Evolutionary conservation across 108 stramenopile genomes (phyloP), one percentile per base, ranked within the genome.

Genomic region (Cyclotella atomus): DNA sequence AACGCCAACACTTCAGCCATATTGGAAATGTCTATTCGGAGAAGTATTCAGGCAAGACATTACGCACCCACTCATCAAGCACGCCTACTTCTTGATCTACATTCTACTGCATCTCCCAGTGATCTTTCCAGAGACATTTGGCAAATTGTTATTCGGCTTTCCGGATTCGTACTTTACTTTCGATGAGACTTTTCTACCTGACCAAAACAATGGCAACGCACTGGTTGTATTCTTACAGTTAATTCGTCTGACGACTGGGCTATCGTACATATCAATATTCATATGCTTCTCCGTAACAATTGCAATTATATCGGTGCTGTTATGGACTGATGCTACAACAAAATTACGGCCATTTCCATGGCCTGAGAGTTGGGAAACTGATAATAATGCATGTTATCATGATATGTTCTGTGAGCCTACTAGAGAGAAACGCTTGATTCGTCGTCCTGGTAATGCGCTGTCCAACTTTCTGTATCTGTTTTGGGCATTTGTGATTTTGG

Each of bases 321-420:
- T 71, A 15, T 71, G 59, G 59, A 50, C 28, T 15, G 71, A 71
- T 61, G 19, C 50, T 19, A 62, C 59, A 3, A 52, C 59, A 0
- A 14, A 21, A 1, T 45, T 24, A 49, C 32, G 59, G 12, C 71
- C 71, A 17, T 62, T 35, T 62, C 71, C 49, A 2, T 75, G 73
- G 73, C 73, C 66, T 12, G 38, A 46, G 24, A 20, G 27, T 14
- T 67, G 77, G 73, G 35, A 68, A 5, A 76, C 80, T 3, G 49
- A 71, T 14, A 81, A 81, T 25, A 69, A 43, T 10, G 21, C n/a
- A 34, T 81, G 80, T 55, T 81, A 81, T 34, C 17, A 76, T 50
- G 80, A 81, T 5, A 81, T 81, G 80, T 81, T 81, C 33, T 69
- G 56, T 34, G 80, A 81, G 35, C 80, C 80, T 0, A 59, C 69